These are phyloP conservation scores for Trypanosoma melophagium DNA, from an alignment of 208 protist genomes.

Conservation along the genomic window DNA sequence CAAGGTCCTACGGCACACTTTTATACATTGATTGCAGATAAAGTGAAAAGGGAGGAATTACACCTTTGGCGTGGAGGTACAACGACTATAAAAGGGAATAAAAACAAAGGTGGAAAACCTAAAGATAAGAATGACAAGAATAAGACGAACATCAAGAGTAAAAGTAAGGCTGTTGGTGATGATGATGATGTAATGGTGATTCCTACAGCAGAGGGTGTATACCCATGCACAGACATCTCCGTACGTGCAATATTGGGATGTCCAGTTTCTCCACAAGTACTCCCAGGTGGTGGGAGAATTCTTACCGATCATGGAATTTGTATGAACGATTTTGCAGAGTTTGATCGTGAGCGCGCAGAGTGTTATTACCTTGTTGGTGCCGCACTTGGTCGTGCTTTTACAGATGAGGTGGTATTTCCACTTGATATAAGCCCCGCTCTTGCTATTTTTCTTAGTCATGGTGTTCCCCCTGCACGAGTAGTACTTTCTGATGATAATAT, in stretches of 20 bases:
- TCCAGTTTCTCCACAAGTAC: background rate
- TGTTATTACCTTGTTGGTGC: slow-evolving; percentile 75
- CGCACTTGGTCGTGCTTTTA: slow-evolving; percentile 76
- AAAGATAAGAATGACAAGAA: slow-evolving; percentile 2
- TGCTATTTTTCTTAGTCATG: slow-evolving; percentile 59
- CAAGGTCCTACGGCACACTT: slow-evolving; percentile 91
- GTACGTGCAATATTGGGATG: background rate
- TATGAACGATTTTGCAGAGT: slow-evolving; percentile 47
- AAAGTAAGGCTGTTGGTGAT: background rate
- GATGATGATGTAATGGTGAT: slow-evolving; percentile 15
- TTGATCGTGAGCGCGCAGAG: slow-evolving; percentile 40
- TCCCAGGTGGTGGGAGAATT: background rate
- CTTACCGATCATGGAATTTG: slow-evolving; percentile 15
- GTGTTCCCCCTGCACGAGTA: slow-evolving; percentile 39
- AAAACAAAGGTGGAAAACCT: background rate
- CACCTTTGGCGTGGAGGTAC: slow-evolving; percentile 57
- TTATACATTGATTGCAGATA: slow-evolving; percentile 74
- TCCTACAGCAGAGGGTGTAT: slow-evolving; percentile 47
- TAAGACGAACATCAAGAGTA: background rate
- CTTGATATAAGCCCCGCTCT: slow-evolving; percentile 68
- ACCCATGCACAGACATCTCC: slow-evolving; percentile 17
- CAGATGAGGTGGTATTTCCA: slow-evolving; percentile 76
- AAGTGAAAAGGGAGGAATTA: slow-evolving; percentile 42
- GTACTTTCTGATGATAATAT: slow-evolving; percentile 21
- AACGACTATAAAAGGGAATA: background rate